Base-by-base conservation (phyloP, 2,329 filamentous ascomycete species). In the Uncinocarpus reesii region DNA sequence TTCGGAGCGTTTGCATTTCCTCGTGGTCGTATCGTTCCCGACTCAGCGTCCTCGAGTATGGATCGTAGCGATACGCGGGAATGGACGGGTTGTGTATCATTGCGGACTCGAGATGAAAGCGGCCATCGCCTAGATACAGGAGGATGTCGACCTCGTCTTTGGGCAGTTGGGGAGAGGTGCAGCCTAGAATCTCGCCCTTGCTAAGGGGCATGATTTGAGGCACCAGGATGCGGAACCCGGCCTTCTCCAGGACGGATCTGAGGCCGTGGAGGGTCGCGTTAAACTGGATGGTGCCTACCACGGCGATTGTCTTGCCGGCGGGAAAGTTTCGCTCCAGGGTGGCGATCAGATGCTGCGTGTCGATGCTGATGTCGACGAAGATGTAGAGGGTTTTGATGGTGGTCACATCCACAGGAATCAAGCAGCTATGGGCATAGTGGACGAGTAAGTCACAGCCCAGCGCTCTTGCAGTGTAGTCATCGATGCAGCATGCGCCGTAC, bases 211-310 rank as follows among this genome's bases (percentile, higher is more conserved):
- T 81, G 55, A 95, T 95, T 65, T 98, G 92, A 0, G 92, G 92
- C 26, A 96, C 83, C 20, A 95, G 63, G 28, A 96, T 78, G 50
- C 77, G 79, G 73, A 90, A 95, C 13, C 92, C 92, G 11, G 86
- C 86, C 36, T 78, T 80, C 57, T 94, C 86, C 5, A 98, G 77
- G 13, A 80, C 77, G 24, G 81, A 76, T 54, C 81, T 80, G 11
- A 94, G 80, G 13, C 86, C 86, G 66, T 98, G 92, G 26, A 98
- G 83, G 0, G 92, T 95, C 29, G 89, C 86, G 67, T 98, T 98
- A 75, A 98, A 98, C 65, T 98, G 92, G 57, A 98, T 98, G 0
- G 92, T 98, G 41, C 92, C 90, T 13, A 98, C 90, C 57, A 95
- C 77, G 4, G 92, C 92, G 50, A 98, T 81, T 0, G 83, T 90